Evolutionary conservation across 108 stramenopile genomes (phyloP).

Genomic region (Fragilariopsis cylindrus): DNA sequence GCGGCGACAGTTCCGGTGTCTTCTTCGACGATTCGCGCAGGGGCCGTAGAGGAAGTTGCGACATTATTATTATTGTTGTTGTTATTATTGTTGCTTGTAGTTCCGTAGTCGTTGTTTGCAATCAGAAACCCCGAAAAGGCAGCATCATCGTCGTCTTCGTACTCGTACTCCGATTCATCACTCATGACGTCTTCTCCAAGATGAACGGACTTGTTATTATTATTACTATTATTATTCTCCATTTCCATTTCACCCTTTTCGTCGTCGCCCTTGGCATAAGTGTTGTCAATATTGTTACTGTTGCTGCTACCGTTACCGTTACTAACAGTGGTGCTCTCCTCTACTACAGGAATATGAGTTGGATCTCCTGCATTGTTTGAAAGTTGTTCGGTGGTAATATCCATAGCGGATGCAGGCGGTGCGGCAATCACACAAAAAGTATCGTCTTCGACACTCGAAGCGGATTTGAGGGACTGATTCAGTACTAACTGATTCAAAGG

Average conservation of each 20-base stretch:
- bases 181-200: slow-evolving; percentile 47
- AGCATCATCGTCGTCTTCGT: slow-evolving; percentile 86
- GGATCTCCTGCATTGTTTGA: slow-evolving; percentile 8
- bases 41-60: slow-evolving; percentile 9
- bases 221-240: background rate
- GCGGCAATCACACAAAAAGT: slow-evolving; percentile 39
- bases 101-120: slow-evolving; percentile 12
- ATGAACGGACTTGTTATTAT: slow-evolving; percentile 10
- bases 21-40: slow-evolving; percentile 42
- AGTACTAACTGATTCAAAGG: too few relatives aligned
- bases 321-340: slow-evolving; percentile 6
- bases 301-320: slow-evolving; percentile 6
- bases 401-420: slow-evolving; percentile 15
- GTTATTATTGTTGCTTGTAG: slow-evolving; percentile 4
- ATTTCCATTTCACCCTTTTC: background rate
- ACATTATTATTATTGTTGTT: slow-evolving; percentile 8
- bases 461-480: background rate
- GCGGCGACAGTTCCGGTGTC: slow-evolving; percentile 5
- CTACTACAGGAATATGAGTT: slow-evolving; percentile 33
- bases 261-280: slow-evolving; percentile 6
- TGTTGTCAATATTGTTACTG: slow-evolving; percentile 18
- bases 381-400: background rate
- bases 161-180: slow-evolving; percentile 69
- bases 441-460: slow-evolving; percentile 14
- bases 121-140: slow-evolving; percentile 74